A percentile compares a stretch with the other conserved stretches of the same genome.
Evolutionary conservation across 306 rosid genomes (phyloP).

Genomic region (Quillaja saponaria): DNA sequence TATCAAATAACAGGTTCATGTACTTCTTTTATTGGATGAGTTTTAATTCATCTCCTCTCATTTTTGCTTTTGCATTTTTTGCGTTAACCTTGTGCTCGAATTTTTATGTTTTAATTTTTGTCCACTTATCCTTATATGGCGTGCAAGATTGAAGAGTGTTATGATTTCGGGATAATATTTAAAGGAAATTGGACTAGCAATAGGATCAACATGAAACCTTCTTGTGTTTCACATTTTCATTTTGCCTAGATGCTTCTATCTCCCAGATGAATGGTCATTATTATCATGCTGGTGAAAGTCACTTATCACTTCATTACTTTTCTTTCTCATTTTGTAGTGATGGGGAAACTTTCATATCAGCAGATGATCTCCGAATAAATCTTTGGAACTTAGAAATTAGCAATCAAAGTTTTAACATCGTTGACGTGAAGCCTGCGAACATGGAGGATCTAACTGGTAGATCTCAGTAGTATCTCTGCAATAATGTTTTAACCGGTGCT

Average conservation of each 20-base stretch:
- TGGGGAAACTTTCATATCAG: conserved; percentile 99
- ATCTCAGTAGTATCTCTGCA: background rate
- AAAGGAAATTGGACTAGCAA: too few relatives aligned
- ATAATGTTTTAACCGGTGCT: too few relatives aligned
- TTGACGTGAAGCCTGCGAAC: conserved; percentile 97
- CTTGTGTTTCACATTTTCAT: too few relatives aligned
- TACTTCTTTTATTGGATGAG: background rate
- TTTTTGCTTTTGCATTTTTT: too few relatives aligned
- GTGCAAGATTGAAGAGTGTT: too few relatives aligned
- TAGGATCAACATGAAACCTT: too few relatives aligned
- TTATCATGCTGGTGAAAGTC: conserved; percentile 7
- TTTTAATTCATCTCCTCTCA: too few relatives aligned
- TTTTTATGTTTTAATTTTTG: too few relatives aligned
- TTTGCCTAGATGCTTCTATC: background rate
- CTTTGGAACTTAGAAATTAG: conserved; percentile 99
- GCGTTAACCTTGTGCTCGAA: too few relatives aligned
- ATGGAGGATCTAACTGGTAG: conserved; percentile 99
- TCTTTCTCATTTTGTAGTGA: conserved; percentile 58
- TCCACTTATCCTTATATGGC: too few relatives aligned
- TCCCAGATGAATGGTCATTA: background rate
- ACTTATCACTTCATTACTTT: conserved; percentile 3
- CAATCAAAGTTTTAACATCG: conserved; percentile 95
- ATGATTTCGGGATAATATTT: too few relatives aligned
- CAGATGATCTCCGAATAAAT: conserved; percentile 96
- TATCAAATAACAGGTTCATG: conserved; percentile 70